Evolutionary conservation across 768 basidiomycete genomes (phyloP), one percentile per base, ranked within the genome.

Genomic region (Serendipita vermifera): DNA sequence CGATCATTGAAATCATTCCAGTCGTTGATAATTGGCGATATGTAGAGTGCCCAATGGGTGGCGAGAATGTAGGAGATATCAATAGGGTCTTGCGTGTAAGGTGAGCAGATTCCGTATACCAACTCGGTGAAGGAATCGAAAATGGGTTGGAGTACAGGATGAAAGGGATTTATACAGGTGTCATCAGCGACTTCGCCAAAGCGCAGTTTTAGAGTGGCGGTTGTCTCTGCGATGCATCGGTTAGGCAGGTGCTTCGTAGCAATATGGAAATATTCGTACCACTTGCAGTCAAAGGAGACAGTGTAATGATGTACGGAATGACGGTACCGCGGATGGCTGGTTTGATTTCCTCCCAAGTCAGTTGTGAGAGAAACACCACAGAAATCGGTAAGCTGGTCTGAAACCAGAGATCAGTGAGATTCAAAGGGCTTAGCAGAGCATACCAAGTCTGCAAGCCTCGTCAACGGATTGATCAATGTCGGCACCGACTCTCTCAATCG

Each of bases 1-100:
- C 62, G 58, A 15, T 64, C 57, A 5, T 51, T 51, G 27, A 22
- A 29, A n/a, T 51, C 26, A n/a, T 22, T 66, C 62, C 64, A 64
- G 31, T 78, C 77, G 54, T 78, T 77, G 5, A 86, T 64, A 13
- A 89, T 64, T 0, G 87, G 86, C 55, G 80, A 75, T 1, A 83
- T 75, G 61, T 87, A 89, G 2, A 80, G 83, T 0, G 87, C 85
- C 87, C 88, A 90, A 20, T 81, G 75, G 4, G 87, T 83, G 0
- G 83, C 80, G 2, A 83, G 79, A 27, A 90, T 76, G 63, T 89
- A 90, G 38, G 77, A 75, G 1, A 90, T 72, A 63, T 90, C 87
- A 48, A 78, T 65, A 0, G 80, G 77, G 62, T 88, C 81, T 36
- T 74, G 75, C 2, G 78, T 80, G 66, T 81, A 87, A 4, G 78